Percentiles rank a stretch among this genome's conserved stretches.
Conservation (phyloP, 768 basidiomycete species). For the Baorangia bicolor region DNA sequence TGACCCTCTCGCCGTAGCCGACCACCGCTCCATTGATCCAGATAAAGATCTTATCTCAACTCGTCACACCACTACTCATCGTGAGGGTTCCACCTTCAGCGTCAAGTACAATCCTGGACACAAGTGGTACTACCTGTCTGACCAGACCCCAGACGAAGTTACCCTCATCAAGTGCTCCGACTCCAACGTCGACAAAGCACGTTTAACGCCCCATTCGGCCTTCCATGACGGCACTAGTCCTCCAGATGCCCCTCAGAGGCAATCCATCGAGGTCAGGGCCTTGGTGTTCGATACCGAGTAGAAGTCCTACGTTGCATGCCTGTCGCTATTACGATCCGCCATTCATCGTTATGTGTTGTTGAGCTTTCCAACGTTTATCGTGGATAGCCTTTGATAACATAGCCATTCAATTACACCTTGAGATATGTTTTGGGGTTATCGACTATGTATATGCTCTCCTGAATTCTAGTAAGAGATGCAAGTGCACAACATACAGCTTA, state of each 20-base stretch:
- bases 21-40: constrained; percentile 39
- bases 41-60: constrained; percentile 37
- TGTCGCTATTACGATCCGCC: not conserved
- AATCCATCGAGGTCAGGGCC: constrained; percentile 44
- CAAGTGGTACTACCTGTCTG: constrained; percentile 40
- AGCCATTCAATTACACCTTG: not conserved
- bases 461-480: not conserved
- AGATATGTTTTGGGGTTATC: not conserved
- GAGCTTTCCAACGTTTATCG: not conserved
- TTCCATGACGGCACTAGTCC: constrained; percentile 39
- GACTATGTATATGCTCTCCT: not conserved
- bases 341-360: not conserved
- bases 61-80: constrained; percentile 36
- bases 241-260: constrained; percentile 36
- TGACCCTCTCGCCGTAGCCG: constrained; percentile 42
- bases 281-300: constrained; percentile 44
- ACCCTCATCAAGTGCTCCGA: constrained; percentile 46
- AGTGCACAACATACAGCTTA: not conserved
- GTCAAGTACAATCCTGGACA: constrained; percentile 38
- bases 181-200: constrained; percentile 39
- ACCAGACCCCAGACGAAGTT: constrained; percentile 43
- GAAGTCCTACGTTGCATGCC: not conserved
- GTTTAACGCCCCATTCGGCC: constrained; percentile 43
- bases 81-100: constrained; percentile 36
- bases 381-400: not conserved